A percentile compares a stretch with the other conserved stretches of the same genome.
Evolutionary conservation across 805 yeast species (phyloP).

Genomic region (Yarrowia bubula): DNA sequence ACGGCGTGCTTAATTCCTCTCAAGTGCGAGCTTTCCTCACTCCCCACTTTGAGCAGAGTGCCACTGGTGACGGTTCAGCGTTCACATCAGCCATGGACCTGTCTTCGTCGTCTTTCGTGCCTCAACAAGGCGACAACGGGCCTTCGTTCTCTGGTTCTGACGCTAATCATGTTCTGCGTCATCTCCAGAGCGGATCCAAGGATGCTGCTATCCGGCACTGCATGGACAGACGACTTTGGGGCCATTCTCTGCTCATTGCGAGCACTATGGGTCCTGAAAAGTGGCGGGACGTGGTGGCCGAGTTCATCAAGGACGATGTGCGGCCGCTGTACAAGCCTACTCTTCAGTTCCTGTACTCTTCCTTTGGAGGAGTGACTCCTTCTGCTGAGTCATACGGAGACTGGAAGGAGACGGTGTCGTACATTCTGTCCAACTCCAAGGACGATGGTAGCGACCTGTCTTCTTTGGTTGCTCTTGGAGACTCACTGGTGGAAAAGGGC

Average conservation of each 20-base stretch:
- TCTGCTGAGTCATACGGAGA: slow-evolving; percentile 31
- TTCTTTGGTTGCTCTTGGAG: slow-evolving; percentile 41
- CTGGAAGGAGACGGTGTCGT: slow-evolving; percentile 29
- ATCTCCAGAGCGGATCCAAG: slow-evolving; percentile 61
- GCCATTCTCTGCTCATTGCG: slow-evolving; percentile 71
- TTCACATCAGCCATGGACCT: slow-evolving; percentile 30
- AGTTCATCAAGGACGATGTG: slow-evolving; percentile 52
- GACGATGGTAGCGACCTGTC: slow-evolving; percentile 29
- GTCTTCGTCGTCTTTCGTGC: slow-evolving; percentile 30
- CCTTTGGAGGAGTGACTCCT: slow-evolving; percentile 50
- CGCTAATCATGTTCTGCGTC: slow-evolving; percentile 29
- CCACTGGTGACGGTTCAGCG: slow-evolving; percentile 28
- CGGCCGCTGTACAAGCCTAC: slow-evolving; percentile 42
- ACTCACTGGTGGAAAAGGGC: slow-evolving; percentile 41
- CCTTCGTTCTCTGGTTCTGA: slow-evolving; percentile 10
- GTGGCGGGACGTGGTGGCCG: slow-evolving; percentile 58
- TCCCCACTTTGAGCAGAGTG: slow-evolving; percentile 31
- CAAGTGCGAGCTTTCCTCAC: slow-evolving; percentile 32
- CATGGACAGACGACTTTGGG: slow-evolving; percentile 66
- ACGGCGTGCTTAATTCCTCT: slow-evolving; percentile 38
- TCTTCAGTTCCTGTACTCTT: slow-evolving; percentile 58
- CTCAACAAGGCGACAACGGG: slow-evolving; percentile 27
- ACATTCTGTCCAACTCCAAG: slow-evolving; percentile 24
- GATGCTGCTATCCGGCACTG: slow-evolving; percentile 65
- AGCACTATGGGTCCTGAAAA: slow-evolving; percentile 60